These are phyloP conservation scores for Lunularia cruciata DNA, from an alignment of 225 moss, liverwort and hornwort species.

Conservation along the genomic window DNA sequence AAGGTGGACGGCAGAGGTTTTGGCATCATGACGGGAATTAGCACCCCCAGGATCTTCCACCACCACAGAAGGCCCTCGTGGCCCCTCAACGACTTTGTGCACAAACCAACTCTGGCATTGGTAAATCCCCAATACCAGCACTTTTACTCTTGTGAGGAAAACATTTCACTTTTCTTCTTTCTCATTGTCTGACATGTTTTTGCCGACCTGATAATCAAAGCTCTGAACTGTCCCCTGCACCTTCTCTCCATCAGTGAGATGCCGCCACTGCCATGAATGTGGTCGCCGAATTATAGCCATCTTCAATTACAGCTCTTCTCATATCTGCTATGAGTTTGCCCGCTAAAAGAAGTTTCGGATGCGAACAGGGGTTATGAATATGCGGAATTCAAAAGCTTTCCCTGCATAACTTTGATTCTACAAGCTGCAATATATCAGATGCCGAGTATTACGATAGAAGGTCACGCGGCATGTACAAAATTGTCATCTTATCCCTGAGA, in stretches of 20 bases:
- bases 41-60: constrained; percentile 52
- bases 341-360: not conserved
- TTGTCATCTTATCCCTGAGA: no score
- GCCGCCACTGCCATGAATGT: not conserved
- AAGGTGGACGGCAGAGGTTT: not conserved
- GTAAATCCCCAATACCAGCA: constrained; percentile 49
- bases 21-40: constrained; percentile 24
- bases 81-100: constrained; percentile 85
- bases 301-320: not conserved
- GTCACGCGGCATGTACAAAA: no score
- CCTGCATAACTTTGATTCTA: no score
- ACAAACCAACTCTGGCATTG: constrained; percentile 73
- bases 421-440: no score
- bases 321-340: not conserved
- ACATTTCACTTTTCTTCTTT: no score
- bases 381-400: not conserved
- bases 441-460: no score
- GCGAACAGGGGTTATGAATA: not conserved
- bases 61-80: constrained; percentile 77
- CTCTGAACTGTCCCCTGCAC: no score
- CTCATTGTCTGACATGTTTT: no score
- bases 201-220: no score
- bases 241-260: not conserved
- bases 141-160: no score
- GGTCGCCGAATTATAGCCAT: not conserved